Base-by-base conservation (phyloP, 2,329 filamentous ascomycete genomes). In the Cercospora zeae-maydis region DNA sequence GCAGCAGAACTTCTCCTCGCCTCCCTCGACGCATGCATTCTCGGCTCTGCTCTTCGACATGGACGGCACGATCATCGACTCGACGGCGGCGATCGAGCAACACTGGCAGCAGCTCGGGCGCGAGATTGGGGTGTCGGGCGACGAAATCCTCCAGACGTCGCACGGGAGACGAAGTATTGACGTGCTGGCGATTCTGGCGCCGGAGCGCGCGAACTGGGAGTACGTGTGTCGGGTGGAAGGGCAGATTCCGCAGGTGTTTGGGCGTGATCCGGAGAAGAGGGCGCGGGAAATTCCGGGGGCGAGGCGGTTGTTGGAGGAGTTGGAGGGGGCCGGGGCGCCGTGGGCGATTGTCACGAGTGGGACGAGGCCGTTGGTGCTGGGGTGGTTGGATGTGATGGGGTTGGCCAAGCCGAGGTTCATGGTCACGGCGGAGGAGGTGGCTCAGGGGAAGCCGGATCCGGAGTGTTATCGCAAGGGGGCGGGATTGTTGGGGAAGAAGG, bases 141-240 rank as follows among this genome's bases (percentile, higher is more conserved):
- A 88, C 53, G 63, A 66, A 34, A 98, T 99, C 71, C 84, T 98
- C 27, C 84, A 91, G 71, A 96, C 92, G 9, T 96, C 92, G 4
- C 95, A 99, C 77, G 95, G 95, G 65, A 86, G 93, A 63, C 83
- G 95, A 63, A 92, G 88, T 69, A 96, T 98, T 72, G 95, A 99
- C 71, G 87, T 90, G 2, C 82, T 99, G 63, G 85, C 85, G 75
- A 80, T 93, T 30, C 85, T 96, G 63, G 88, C 91, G 66, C 90
- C 92, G 14, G 87, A 90, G 70, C 91, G 92, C 75, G 95, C 95
- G 45, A 97, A 89, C 71, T 93, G 90, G 92, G 92, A 96, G 67
- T 96, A 96, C 73, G 87, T 96, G 70, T 86, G 84, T 75, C 79
- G 88, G 61, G 86, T 93, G 75, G 95, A 98, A 79, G 88, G 85